A percentile compares a stretch with the other conserved stretches of the same genome.
These are phyloP conservation scores for Mucor sp. DNA, from an alignment of 371 early-diverging fungal species.

Conservation along the genomic window DNA sequence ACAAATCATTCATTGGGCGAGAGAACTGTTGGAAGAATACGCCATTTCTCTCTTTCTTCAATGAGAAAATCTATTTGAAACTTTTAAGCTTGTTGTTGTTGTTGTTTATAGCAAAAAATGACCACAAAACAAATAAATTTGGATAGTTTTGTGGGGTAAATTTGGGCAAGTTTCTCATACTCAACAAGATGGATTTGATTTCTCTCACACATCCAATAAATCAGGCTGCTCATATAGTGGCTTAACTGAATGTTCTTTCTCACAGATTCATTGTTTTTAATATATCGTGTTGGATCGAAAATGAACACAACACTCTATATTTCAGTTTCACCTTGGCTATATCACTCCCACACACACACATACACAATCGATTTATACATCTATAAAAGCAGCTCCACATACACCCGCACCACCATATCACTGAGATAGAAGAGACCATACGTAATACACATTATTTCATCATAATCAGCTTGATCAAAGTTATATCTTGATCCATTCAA, in stretches of 20 bases:
- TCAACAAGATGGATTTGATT: background rate
- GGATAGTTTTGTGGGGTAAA: slow-evolving; percentile 14
- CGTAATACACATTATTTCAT: background rate
- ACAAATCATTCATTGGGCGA: background rate
- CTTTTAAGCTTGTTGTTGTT: slow-evolving; percentile 6
- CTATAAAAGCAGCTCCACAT: background rate
- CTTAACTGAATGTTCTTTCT: background rate
- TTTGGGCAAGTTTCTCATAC: background rate
- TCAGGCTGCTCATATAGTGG: background rate
- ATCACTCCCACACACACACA: background rate
- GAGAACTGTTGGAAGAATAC: background rate
- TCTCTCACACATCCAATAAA: background rate
- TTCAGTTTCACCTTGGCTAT: background rate
- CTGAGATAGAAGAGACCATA: background rate
- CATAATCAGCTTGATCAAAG: background rate
- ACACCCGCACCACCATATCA: background rate
- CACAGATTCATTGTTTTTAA: background rate
- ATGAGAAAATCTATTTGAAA: slow-evolving; percentile 5
- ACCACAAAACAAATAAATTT: slow-evolving; percentile 16
- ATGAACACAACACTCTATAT: background rate
- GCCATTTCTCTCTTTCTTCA: background rate
- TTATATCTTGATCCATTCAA: background rate
- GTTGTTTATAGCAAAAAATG: background rate
- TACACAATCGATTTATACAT: background rate
- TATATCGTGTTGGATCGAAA: background rate